These are phyloP conservation scores for Fusarium udum DNA, from an alignment of 2,329 filamentous ascomycete genomes.

Conservation along the genomic window DNA sequence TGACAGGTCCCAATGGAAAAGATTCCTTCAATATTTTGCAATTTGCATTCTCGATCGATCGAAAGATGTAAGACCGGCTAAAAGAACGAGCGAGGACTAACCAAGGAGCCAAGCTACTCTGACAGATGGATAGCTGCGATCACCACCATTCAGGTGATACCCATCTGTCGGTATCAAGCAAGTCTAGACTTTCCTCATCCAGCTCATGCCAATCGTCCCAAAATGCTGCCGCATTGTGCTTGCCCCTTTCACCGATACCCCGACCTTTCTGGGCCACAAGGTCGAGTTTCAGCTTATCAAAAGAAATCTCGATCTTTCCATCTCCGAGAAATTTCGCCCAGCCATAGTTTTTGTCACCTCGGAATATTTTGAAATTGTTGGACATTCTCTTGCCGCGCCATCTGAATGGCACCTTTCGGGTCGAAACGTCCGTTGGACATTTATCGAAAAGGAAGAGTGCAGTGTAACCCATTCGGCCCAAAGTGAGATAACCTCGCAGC, in stretches of 20 bases:
- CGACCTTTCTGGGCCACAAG: background rate
- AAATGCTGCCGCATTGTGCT: background rate
- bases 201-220: background rate
- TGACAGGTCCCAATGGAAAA: rapidly evolving
- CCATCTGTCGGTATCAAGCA: background rate
- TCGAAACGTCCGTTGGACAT: background rate
- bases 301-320: background rate
- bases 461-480: background rate
- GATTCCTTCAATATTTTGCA: rapidly evolving
- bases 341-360: background rate
- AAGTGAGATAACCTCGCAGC: background rate
- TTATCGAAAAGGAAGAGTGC: background rate
- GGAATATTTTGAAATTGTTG: background rate
- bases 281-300: background rate
- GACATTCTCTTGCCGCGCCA: background rate
- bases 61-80: background rate
- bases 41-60: background rate
- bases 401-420: background rate
- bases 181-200: background rate
- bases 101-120: background rate
- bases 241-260: rapidly evolving
- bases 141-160: background rate
- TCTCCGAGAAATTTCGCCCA: background rate
- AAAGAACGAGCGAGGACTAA: background rate
- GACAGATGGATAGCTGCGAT: background rate